These are phyloP conservation scores for Arxiozyma telluris DNA, from an alignment of 1,139 yeast genomes.

Conservation along the genomic window DNA sequence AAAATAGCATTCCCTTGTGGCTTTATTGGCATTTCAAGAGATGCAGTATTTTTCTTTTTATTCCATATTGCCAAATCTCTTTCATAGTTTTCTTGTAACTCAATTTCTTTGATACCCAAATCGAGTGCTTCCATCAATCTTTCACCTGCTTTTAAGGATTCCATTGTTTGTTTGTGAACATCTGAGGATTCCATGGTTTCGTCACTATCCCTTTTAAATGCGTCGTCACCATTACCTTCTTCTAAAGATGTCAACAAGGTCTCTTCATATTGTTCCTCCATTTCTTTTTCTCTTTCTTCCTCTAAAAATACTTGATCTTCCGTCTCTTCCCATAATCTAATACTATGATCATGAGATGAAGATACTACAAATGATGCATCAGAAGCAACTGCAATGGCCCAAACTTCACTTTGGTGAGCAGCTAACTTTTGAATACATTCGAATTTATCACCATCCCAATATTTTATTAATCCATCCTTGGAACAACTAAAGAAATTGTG, in stretches of 20 bases:
- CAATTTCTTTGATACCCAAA: conserved; percentile 64
- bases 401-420: conserved; percentile 88
- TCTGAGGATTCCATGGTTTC: conserved; percentile 50
- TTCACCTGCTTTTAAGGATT: conserved; percentile 92
- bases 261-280: conserved; percentile 83
- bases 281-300: conserved; percentile 91
- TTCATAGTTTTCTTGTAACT: conserved; percentile 45
- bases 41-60: conserved; percentile 32
- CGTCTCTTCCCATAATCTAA: conserved; percentile 84
- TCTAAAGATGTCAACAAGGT: conserved; percentile 66
- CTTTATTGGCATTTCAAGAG: conserved; percentile 38
- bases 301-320: conserved; percentile 91
- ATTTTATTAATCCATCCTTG: conserved; percentile 81
- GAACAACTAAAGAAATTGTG: conserved; percentile 87
- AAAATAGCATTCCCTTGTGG: conserved; percentile 67
- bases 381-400: conserved; percentile 73
- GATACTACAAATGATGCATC: conserved; percentile 70
- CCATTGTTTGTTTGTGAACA: conserved; percentile 78
- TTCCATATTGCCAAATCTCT: conserved; percentile 32
- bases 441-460: conserved; percentile 98
- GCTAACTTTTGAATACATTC: conserved; percentile 83
- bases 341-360: conserved; percentile 90
- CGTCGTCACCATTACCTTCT: conserved; percentile 42
- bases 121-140: conserved; percentile 88
- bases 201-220: conserved; percentile 27